Evolutionary conservation across 192 early-diverging fungal genomes (phyloP).

Genomic region (Neocallimastix lanati): DNA sequence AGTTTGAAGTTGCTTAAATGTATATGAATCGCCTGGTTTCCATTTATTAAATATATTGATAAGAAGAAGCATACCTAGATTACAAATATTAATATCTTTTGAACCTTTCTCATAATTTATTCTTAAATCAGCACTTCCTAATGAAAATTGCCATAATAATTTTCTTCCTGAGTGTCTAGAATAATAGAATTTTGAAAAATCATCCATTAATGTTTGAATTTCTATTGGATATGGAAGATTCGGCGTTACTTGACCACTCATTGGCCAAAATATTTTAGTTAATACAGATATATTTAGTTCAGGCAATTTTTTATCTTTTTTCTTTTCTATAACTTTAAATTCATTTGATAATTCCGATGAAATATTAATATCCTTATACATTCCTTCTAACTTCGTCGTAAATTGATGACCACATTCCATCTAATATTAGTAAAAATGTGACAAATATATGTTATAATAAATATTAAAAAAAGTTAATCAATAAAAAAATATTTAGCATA

Average conservation of each 20-base stretch:
- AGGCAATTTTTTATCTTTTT: not conserved
- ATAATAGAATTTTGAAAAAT: slow-evolving; percentile 59
- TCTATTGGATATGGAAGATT: not conserved
- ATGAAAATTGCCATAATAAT: slow-evolving; percentile 63
- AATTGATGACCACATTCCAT: slow-evolving; percentile 81
- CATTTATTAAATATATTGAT: not conserved
- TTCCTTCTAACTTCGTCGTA: slow-evolving; percentile 80
- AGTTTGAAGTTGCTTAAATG: not conserved
- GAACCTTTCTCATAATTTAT: slow-evolving; percentile 47
- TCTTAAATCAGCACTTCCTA: slow-evolving; percentile 59
- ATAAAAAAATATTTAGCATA: no score
- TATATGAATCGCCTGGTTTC: not conserved
- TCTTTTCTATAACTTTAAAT: slow-evolving; percentile 19
- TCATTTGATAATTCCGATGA: slow-evolving; percentile 50
- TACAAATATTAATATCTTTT: slow-evolving; percentile 4
- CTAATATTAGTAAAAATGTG: not conserved
- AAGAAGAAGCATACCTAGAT: slow-evolving; percentile 1
- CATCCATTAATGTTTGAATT: not conserved
- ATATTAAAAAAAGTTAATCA: no score
- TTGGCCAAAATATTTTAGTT: not conserved
- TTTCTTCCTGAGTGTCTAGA: slow-evolving; percentile 55
- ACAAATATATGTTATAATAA: no score
- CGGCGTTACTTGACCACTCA: not conserved
- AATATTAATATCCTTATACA: slow-evolving; percentile 81
- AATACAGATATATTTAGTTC: not conserved